Percentiles rank a stretch among this genome's conserved stretches.
Conservation (phyloP, 176 grass and related monocot species). For the Hsuehochloa calcarea region DNA sequence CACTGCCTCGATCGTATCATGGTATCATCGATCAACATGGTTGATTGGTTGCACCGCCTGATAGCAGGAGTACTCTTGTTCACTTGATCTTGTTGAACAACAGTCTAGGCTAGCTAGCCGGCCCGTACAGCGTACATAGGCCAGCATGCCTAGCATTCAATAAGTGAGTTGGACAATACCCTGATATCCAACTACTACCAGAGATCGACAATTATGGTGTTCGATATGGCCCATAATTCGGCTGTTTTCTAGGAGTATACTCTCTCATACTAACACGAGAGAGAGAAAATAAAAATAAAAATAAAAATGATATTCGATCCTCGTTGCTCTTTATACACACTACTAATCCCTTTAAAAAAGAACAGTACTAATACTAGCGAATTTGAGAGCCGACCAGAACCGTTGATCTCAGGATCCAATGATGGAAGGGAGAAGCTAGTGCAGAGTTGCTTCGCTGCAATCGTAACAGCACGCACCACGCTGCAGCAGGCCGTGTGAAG, state of each 20-base stretch:
- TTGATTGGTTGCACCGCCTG: neutral
- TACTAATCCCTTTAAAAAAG: no score
- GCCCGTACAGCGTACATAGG: neutral
- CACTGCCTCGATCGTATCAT: neutral
- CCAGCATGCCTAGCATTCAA: neutral
- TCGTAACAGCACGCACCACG: neutral
- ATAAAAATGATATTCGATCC: neutral
- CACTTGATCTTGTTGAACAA: neutral
- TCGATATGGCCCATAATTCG: neutral
- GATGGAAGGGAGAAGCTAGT: no score
- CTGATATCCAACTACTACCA: slow-evolving; percentile 15
- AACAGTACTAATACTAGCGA: no score
- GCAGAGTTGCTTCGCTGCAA: neutral
- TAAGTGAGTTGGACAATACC: slow-evolving; percentile 9
- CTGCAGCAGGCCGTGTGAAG: neutral
- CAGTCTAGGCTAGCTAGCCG: neutral
- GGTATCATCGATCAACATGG: neutral
- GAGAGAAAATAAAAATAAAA: neutral
- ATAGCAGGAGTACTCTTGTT: neutral
- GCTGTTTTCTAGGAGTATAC: no score
- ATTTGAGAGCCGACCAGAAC: no score
- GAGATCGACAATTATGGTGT: slow-evolving; percentile 26
- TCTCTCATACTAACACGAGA: no score
- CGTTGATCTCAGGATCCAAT: no score
- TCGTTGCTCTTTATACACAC: neutral